These are phyloP conservation scores for Shiraia bambusicola DNA, from an alignment of 2,329 filamentous ascomycete genomes.

Conservation along the genomic window DNA sequence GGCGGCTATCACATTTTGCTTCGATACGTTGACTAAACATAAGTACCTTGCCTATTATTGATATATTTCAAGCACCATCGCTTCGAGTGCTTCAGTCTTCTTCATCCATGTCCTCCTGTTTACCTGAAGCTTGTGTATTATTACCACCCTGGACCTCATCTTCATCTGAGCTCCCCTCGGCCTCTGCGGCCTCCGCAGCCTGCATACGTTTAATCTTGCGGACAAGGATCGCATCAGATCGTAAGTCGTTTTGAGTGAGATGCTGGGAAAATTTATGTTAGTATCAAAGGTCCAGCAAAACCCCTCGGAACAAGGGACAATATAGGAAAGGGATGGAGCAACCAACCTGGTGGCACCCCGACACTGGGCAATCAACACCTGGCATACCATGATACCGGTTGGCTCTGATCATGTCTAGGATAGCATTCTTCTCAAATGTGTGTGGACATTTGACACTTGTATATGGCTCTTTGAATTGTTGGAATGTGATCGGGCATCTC, in stretches of 20 bases:
- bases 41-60: too few relatives aligned
- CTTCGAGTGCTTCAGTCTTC: too few relatives aligned
- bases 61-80: too few relatives aligned
- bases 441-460: constrained; percentile 69
- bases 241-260: constrained; percentile 33
- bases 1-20: too few relatives aligned
- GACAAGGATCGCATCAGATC: constrained; percentile 33
- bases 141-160: constrained; percentile 16
- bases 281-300: background rate
- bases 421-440: constrained; percentile 67
- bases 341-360: constrained; percentile 60
- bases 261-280: constrained; percentile 23
- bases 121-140: constrained; percentile 1
- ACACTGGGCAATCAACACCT: constrained; percentile 61
- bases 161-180: constrained; percentile 32
- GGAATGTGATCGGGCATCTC: constrained; percentile 69
- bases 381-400: constrained; percentile 23
- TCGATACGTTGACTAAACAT: too few relatives aligned
- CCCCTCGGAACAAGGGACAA: background rate
- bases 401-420: constrained; percentile 55
- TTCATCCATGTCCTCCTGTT: background rate
- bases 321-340: background rate
- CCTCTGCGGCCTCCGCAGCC: constrained; percentile 24
- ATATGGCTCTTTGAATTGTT: constrained; percentile 65
- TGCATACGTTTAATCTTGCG: constrained; percentile 44